Evolutionary conservation across 352 stramenopile genomes (phyloP), one percentile per base, ranked within the genome.

Genomic region (Pythium volutum): DNA sequence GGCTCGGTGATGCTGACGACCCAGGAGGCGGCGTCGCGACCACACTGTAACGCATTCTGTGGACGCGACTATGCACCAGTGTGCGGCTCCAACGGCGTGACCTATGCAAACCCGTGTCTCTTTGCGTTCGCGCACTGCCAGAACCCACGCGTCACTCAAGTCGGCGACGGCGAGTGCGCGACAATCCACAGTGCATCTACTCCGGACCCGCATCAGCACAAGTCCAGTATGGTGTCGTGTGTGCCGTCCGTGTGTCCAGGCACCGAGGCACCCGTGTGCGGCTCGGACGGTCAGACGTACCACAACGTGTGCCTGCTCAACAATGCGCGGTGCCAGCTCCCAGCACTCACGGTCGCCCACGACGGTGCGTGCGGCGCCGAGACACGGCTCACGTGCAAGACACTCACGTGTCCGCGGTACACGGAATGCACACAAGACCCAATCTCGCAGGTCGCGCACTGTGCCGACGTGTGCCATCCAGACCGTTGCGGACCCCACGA

Each of bases 91-190:
- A 75, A 91, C 56, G 68, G 68, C 7, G 48, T 81, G 23, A 91
- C 82, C 9, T 91, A 89, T 71, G 69, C 70, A 3, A 91, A 85
- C 45, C 23, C 63, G 45, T 91, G 82, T 48, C 61, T 88, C 12
- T 56, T 91, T 0, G 69, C 81, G 25, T 82, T 76, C 53, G 76
- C 70, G 4, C 52, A 36, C 23, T 89, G 82, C 55, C 50, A 69
- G 11, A 77, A 76, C 25, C 59, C 75, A 0, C 59, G 43, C 9
- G 53, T 89, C 1, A 64, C 71, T 27, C 59, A 66, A 25, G 60
- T 87, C 11, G 48, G 62, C 58, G 49, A 73, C 23, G 77, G 79
- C 18, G 82, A 84, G 36, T 87, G 77, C 39, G 34, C 67, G 1
- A 42, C 62, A 0, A 46, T 76, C 22, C 64, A 75, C 47, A 55